Conservation (phyloP, 805 yeast species). For the Cyberlindnera nakhonratchasimensis region DNA sequence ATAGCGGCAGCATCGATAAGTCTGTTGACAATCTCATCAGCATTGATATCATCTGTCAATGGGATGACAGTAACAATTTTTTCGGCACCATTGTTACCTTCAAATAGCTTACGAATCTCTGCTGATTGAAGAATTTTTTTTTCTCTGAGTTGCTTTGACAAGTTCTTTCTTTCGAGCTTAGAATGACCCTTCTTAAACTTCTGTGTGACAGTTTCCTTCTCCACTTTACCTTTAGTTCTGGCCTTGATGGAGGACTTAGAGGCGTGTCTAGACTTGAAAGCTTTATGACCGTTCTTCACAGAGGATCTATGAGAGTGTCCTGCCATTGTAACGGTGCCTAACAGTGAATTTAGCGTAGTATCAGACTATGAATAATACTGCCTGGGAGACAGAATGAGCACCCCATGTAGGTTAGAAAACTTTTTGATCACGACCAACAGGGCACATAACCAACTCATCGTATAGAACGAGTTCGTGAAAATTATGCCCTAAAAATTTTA, state of each 20-base stretch:
- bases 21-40: constrained; percentile 49
- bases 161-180: constrained; percentile 71
- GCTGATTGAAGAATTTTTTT: constrained; percentile 63
- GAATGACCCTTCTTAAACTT: constrained; percentile 33
- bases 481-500: constrained; percentile 5
- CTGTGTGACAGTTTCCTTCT: constrained; percentile 44
- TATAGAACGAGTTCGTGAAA: constrained; percentile 14
- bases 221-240: constrained; percentile 81
- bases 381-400: neutral
- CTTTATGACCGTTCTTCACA: constrained; percentile 78
- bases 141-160: constrained; percentile 71
- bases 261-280: constrained; percentile 89
- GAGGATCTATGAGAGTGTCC: constrained; percentile 85
- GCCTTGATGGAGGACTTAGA: constrained; percentile 85
- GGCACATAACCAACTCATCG: constrained; percentile 15
- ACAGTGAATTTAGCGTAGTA: neutral
- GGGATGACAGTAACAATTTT: constrained; percentile 80
- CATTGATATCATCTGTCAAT: constrained; percentile 66
- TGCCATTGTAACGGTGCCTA: constrained; percentile 42
- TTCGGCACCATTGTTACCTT: constrained; percentile 76
- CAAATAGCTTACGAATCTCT: constrained; percentile 66
- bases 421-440: constrained; percentile 11
- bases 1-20: constrained; percentile 40
- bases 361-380: neutral
- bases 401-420: constrained; percentile 3